Evolutionary conservation across 805 yeast genomes (phyloP), one percentile per base, ranked within the genome.

Genomic region (Saturnispora sekii): DNA sequence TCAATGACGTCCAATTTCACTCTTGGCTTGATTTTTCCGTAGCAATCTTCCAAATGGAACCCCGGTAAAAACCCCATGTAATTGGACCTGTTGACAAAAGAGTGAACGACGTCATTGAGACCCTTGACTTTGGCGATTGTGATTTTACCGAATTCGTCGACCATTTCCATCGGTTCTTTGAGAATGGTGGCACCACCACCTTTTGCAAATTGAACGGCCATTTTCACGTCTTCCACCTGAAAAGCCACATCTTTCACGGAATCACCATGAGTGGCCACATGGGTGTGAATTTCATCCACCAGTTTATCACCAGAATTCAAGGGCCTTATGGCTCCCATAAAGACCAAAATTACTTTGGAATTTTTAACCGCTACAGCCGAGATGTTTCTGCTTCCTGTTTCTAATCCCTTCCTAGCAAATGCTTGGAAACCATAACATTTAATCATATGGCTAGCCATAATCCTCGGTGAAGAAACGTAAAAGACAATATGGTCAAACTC

Each of bases 211-310:
- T 58, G 49, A 49, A 59, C 80, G 2, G 73, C 67, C 1, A 51
- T 50, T 4, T 64, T 69, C 10, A 76, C 76, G 52, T 79, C 66
- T 4, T 61, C 64, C 0, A 84, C 90, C n/a, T 56, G 57, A 53
- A 85, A 81, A 0, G 86, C 74, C 10, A 86, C 76, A 55, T 86
- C 93, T 58, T 76, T 76, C n/a, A 85, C 85, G 5, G 86, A 84
- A 56, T 84, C 89, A 1, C 94, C 90, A 59, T 86, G 95, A 5
- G 53, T 58, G 5, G 58, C 53, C 7, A 79, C 61, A 51, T 74
- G 79, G 10, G 59, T 53, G 48, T 70, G 73, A 17, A 79, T 71
- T 28, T 63, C 67, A 14, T 50, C 49, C 16, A 53, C 46, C 7
- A 51, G 11, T 5, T 47, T 50, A 5, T 49, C 44, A 3, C 44